A percentile compares a stretch with the other conserved stretches of the same genome.
phyloP scores from a whole-genome alignment of 2,329 filamentous ascomycete genomes.

The Diplodia sapinea region DNA sequence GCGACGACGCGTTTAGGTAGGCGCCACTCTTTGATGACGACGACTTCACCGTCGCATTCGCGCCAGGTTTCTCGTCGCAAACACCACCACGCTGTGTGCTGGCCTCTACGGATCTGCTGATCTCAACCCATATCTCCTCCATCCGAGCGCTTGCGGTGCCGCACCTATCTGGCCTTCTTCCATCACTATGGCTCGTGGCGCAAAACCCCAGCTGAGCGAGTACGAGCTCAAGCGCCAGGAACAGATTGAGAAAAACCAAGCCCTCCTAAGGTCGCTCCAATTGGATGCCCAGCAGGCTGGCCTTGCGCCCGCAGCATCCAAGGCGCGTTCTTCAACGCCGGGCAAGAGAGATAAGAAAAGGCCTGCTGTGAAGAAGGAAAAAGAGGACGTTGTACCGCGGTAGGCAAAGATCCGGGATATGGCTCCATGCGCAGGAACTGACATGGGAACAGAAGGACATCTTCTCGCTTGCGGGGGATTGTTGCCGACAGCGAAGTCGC shows the following conservation, averaged over 20 bases:
- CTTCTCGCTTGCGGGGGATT: constrained; percentile 66
- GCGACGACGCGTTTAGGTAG: constrained; percentile 26
- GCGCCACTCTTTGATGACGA: background rate
- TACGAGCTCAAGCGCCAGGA: constrained; percentile 85
- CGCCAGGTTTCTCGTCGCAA: constrained; percentile 2
- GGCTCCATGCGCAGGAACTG: too few species aligned
- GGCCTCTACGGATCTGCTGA: background rate
- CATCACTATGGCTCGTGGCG: constrained; percentile 42
- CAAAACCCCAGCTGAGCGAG: constrained; percentile 69
- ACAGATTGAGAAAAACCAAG: constrained; percentile 86
- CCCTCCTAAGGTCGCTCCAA: constrained; percentile 77
- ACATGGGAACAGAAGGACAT: constrained; percentile 52
- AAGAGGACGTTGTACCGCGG: constrained; percentile 62
- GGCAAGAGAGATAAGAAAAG: constrained; percentile 54
- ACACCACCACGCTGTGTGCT: background rate
- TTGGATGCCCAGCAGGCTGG: constrained; percentile 70
- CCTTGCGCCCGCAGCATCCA: constrained; percentile 64
- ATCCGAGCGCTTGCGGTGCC: background rate
- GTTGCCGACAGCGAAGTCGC: constrained; percentile 70
- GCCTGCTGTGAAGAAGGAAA: constrained; percentile 56
- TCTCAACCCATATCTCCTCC: background rate
- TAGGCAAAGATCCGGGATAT: constrained; percentile 33
- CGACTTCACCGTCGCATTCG: constrained; percentile 21
- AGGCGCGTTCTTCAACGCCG: constrained; percentile 53
- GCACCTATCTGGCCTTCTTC: background rate